phyloP scores from a whole-genome alignment of 176 grass and related monocot species.

The Bonia amplexicaulis region DNA sequence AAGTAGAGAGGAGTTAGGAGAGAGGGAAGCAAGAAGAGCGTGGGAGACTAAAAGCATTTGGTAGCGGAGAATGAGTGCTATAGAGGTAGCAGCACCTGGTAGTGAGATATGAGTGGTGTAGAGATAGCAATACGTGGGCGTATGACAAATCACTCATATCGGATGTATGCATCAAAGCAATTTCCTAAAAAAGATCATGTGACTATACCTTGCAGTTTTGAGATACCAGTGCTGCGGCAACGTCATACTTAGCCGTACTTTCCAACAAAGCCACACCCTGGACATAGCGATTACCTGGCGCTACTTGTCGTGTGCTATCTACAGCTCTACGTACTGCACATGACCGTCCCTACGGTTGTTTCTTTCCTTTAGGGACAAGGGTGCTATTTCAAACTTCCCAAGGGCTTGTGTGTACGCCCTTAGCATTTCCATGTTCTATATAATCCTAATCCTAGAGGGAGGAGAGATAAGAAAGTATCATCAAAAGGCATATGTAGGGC shows the following conservation, averaged over 20 bases:
- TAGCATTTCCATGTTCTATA: constrained; percentile 3
- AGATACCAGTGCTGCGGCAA: not conserved
- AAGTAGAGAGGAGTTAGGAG: no score
- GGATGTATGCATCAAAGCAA: no score
- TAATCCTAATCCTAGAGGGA: not conserved
- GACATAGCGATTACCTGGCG: not conserved
- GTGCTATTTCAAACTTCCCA: not conserved
- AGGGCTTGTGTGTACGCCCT: not conserved
- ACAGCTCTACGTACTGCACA: not conserved
- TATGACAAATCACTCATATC: no score
- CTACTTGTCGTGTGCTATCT: not conserved
- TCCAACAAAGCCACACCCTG: not conserved
- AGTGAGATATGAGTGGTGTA: no score
- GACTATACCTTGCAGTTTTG: not conserved
- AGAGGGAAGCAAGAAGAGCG: no score
- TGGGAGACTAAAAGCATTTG: no score
- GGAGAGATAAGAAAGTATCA: no score
- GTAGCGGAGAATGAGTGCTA: no score
- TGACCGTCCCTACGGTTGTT: not conserved
- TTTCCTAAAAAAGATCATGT: not conserved
- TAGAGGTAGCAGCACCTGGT: no score
- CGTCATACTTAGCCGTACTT: not conserved
- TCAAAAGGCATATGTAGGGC: not conserved
- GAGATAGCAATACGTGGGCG: no score
- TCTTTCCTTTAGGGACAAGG: not conserved